A percentile compares a stretch with the other conserved stretches of the same genome.
Evolutionary conservation across 75 land plant genomes (phyloP).

Genomic region (Pinus albicaulis): DNA sequence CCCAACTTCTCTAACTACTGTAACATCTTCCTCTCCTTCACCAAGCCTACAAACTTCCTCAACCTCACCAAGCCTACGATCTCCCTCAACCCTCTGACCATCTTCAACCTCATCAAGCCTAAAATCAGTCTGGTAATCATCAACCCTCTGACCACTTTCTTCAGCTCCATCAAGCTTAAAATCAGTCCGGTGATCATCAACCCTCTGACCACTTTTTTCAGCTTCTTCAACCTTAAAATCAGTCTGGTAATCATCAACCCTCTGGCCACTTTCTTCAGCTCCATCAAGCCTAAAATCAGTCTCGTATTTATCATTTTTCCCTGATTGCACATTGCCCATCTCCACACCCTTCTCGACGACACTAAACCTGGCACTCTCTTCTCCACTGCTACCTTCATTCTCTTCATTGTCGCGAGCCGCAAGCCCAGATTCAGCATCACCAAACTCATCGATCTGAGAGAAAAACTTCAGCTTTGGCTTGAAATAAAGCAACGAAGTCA

Average conservation of each 20-base stretch:
- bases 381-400: slow-evolving; percentile 5
- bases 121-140: background rate
- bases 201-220: slow-evolving; percentile 10
- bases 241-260: background rate
- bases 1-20: slow-evolving; percentile 11
- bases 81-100: too few species aligned
- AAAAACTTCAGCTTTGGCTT: slow-evolving; percentile 25
- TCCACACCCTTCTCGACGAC: slow-evolving; percentile 71
- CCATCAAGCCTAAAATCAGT: background rate
- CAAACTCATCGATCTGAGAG: slow-evolving; percentile 5
- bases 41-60: slow-evolving; percentile 7
- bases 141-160: slow-evolving; percentile 4
- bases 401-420: slow-evolving; percentile 13
- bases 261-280: slow-evolving; percentile 11
- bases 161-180: slow-evolving; percentile 6
- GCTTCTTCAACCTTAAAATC: slow-evolving; percentile 1
- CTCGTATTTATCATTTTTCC: background rate
- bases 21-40: slow-evolving; percentile 10
- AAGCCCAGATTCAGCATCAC: slow-evolving; percentile 5
- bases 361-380: slow-evolving; percentile 35
- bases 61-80: background rate
- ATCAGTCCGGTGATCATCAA: background rate
- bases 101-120: background rate
- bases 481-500: slow-evolving; percentile 16
- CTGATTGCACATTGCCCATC: slow-evolving; percentile 13